Conservation (phyloP, 371 early-diverging fungal genomes). For the Entomophthora muscae region DNA sequence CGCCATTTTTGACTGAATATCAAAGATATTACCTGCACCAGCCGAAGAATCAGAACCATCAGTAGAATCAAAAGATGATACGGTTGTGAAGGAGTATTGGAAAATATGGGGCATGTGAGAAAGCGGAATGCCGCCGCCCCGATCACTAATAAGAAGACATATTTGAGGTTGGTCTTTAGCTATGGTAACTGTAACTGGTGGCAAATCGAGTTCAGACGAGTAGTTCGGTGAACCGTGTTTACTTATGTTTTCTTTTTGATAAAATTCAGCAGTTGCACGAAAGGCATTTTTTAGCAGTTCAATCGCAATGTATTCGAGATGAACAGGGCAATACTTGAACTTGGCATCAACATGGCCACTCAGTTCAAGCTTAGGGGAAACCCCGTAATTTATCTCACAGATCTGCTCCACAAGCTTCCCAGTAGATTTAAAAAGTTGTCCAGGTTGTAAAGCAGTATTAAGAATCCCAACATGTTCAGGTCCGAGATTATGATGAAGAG, state of each 20-base stretch:
- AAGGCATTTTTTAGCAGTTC: constrained; percentile 86
- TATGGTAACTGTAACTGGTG: constrained; percentile 76
- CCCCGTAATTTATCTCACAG: constrained; percentile 83
- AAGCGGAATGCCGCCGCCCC: constrained; percentile 78
- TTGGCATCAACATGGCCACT: constrained; percentile 58
- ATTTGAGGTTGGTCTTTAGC: constrained; percentile 58
- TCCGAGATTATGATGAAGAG: constrained; percentile 31
- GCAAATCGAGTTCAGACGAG: constrained; percentile 15
- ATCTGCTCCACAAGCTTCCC: constrained; percentile 63
- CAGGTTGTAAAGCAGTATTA: constrained; percentile 55
- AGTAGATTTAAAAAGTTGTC: constrained; percentile 37
- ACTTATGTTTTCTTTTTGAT: constrained; percentile 25
- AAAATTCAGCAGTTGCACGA: constrained; percentile 77
- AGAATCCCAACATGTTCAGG: constrained; percentile 66
- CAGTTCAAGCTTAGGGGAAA: constrained; percentile 52
- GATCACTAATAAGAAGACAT: constrained; percentile 76
- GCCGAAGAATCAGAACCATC: constrained; percentile 21
- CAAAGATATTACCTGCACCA: constrained; percentile 26
- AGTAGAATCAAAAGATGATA: constrained; percentile 35
- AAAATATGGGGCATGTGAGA: constrained; percentile 62
- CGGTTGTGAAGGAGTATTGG: constrained; percentile 87
- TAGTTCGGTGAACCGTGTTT: background rate
- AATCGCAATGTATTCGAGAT: constrained; percentile 85
- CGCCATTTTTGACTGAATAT: constrained; percentile 35
- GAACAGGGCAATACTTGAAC: constrained; percentile 83